Base-by-base conservation (phyloP, 2,329 filamentous ascomycete genomes). In the Cadophora malorum region DNA sequence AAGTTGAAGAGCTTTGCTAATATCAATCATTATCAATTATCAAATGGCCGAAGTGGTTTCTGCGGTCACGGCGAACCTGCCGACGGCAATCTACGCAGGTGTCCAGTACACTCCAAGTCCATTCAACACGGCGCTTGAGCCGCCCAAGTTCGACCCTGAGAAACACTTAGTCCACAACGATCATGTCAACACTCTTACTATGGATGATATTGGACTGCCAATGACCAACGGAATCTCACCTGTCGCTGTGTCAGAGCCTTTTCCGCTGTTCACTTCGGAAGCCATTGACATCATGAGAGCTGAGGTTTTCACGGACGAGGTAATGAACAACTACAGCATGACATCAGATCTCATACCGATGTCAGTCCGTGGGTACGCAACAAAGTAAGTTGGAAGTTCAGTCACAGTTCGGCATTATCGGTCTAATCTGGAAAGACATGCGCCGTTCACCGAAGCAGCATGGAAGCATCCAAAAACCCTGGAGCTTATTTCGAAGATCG, bases 391-490 rank as follows among this genome's bases (percentile, higher is more conserved):
- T 2, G 4, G 1, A 10, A 4, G 12, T n/a, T 14, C 23, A 31
- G n/a, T 3, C 28, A 45, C 12, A 12, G 4, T 5, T 60, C 25
- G 19, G 16, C 4, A 12, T 5, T 10, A 6, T 45, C 7, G 19
- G 12, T 5, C 41, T 45, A 7, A 19, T 28, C 25, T 31, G 16
- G 31, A 62, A 16, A 16, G 59, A 19, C 25, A 62, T 23, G 41
- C 59, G 10, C 49, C 49, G 25, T 62, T 62, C 47, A 62, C 41
- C 14, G 38, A 49, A 9, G 45, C 38, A 10, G 59, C 59, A 4
- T 62, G 59, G 59, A 62, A 45, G 9, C 59, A 62, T 45, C 59
- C 59, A 9, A 62, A 21, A 23, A 62, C 59, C 7, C 41, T 62
- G 14, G 59, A 25, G 3, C 19, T 49, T 4, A 50, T 62, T 12